A percentile compares a stretch with the other conserved stretches of the same genome.
These are phyloP conservation scores for Candida suzukii DNA, from an alignment of 805 yeast genomes.

Conservation along the genomic window DNA sequence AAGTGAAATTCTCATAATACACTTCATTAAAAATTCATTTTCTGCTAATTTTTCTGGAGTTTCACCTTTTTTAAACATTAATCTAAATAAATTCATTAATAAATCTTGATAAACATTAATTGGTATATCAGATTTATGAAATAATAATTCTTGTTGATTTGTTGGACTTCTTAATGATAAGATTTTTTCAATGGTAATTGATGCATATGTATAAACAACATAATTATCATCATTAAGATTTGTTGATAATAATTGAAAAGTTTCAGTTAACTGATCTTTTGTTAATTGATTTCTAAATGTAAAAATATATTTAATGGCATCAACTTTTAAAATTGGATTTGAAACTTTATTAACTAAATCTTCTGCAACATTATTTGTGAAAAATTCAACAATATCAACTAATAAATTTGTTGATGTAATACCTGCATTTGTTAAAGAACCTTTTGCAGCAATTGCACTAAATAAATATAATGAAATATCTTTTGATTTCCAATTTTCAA, in stretches of 20 bases:
- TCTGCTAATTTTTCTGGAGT: conserved; percentile 91
- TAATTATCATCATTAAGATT: conserved; percentile 62
- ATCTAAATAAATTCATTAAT: conserved; percentile 55
- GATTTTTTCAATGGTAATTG: conserved; percentile 86
- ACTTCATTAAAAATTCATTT: conserved; percentile 87
- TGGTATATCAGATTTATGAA: conserved; percentile 66
- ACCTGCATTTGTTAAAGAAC: conserved; percentile 79
- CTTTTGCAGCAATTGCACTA: conserved; percentile 86
- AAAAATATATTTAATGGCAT: conserved; percentile 86
- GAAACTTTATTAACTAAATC: conserved; percentile 57
- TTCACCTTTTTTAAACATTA: conserved; percentile 50
- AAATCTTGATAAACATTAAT: conserved; percentile 52
- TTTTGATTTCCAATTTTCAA: conserved; percentile 70
- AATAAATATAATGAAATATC: conserved; percentile 84
- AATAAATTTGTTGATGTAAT: conserved; percentile 79
- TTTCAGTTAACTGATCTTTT: conserved; percentile 70
- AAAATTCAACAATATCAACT: conserved; percentile 83
- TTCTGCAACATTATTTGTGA: conserved; percentile 71
- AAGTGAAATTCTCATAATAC: conserved; percentile 74
- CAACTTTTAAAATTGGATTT: conserved; percentile 80
- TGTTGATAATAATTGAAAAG: conserved; percentile 69
- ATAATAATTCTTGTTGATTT: conserved; percentile 51
- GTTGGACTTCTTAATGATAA: conserved; percentile 63
- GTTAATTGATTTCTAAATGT: conserved; percentile 90
- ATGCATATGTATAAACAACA: conserved; percentile 88